Evolutionary conservation across 331 rosid species (phyloP).

Genomic region (Spiraea crenata): DNA sequence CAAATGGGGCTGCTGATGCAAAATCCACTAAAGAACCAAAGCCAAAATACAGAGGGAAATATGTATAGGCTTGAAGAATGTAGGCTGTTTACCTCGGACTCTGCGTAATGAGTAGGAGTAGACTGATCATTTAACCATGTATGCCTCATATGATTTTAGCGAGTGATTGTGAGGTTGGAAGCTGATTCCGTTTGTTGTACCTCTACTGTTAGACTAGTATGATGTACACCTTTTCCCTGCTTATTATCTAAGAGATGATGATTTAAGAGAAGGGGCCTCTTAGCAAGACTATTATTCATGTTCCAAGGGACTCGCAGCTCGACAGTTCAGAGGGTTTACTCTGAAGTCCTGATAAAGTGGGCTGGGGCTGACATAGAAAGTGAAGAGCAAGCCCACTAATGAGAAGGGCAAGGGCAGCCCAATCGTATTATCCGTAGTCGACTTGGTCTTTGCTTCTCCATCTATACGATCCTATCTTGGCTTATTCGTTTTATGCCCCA

Average conservation of each 20-base stretch:
- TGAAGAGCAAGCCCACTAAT: too few relatives aligned
- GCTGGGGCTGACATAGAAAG: too few relatives aligned
- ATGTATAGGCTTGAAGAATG: slow-evolving; percentile 52
- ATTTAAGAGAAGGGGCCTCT: not conserved
- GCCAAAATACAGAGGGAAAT: slow-evolving; percentile 89
- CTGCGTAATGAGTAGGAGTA: not conserved
- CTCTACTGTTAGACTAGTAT: not conserved
- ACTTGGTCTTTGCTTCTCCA: too few relatives aligned
- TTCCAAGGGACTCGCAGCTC: too few relatives aligned
- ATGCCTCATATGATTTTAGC: not conserved
- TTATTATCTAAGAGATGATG: not conserved
- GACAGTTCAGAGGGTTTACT: too few relatives aligned
- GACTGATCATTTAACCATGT: not conserved
- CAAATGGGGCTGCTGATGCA: slow-evolving; percentile 33
- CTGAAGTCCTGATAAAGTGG: too few relatives aligned
- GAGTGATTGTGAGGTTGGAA: not conserved
- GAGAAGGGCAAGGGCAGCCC: too few relatives aligned
- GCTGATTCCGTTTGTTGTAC: slow-evolving; percentile 16
- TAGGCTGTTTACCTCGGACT: not conserved
- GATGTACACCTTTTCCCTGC: not conserved
- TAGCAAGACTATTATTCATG: too few relatives aligned
- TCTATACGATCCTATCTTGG: too few relatives aligned
- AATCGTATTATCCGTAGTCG: too few relatives aligned
- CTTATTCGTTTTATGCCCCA: too few relatives aligned
- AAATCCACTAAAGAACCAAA: slow-evolving; percentile 57